Evolutionary conservation across 495 filamentous ascomycete genomes (phyloP).

Genomic region (Penicillium roqueforti): DNA sequence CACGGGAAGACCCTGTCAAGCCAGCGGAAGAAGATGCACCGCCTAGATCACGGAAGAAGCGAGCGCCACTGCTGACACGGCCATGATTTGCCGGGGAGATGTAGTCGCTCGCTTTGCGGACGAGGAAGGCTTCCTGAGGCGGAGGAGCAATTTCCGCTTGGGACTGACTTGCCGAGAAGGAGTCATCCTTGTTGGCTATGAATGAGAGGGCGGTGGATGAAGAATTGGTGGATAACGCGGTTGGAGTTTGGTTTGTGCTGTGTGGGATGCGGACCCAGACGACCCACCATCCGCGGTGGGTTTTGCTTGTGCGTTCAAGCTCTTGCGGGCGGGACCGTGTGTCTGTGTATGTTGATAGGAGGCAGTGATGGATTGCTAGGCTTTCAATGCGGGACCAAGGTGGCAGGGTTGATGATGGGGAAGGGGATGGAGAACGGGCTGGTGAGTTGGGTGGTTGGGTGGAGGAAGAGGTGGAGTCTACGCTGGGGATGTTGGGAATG

Average conservation of each 20-base stretch:
- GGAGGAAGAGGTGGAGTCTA: conserved; percentile 21
- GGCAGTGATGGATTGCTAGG: conserved; percentile 83
- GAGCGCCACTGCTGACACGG: conserved; percentile 39
- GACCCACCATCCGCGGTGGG: conserved; percentile 90
- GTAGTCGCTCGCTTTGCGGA: conserved; percentile 73
- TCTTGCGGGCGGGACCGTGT: conserved; percentile 58
- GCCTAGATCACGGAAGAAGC: conserved; percentile 48
- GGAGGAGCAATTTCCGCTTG: neutral
- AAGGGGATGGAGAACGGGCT: conserved; percentile 59
- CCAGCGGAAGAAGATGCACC: conserved; percentile 32
- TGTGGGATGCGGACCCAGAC: conserved; percentile 76
- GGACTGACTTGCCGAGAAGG: neutral
- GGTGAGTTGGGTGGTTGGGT: conserved; percentile 16
- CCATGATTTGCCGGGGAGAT: conserved; percentile 25
- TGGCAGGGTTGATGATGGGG: conserved; percentile 41
- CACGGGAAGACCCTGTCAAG: conserved; percentile 17
- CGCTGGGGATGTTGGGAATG: conserved; percentile 85
- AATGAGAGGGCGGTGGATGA: conserved; percentile 17
- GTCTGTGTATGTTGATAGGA: conserved; percentile 68
- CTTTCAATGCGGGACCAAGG: conserved; percentile 79
- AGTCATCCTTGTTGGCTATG: conserved; percentile 20
- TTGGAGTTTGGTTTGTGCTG: conserved; percentile 20
- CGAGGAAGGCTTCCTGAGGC: conserved; percentile 70
- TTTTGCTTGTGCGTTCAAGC: conserved; percentile 86
- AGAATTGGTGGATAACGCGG: conserved; percentile 19